phyloP scores from a whole-genome alignment of 495 filamentous ascomycete species.

The Annulohypoxylon moriforme region DNA sequence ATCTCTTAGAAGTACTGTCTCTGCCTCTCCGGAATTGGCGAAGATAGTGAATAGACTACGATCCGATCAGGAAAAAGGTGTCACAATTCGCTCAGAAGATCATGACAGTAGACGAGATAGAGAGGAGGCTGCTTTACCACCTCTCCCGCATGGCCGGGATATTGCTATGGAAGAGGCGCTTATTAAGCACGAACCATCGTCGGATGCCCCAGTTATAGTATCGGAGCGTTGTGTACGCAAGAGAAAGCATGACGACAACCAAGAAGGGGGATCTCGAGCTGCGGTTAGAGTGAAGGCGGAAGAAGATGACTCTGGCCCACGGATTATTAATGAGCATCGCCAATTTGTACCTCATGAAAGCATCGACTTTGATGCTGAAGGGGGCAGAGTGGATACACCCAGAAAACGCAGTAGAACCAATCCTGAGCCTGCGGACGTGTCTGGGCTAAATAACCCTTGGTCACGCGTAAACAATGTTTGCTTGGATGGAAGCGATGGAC shows the following conservation, averaged over 20 bases:
- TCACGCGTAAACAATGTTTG: neutral
- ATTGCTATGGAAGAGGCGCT: conserved; percentile 11
- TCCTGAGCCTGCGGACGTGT: neutral
- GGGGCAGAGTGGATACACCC: conserved; percentile 71
- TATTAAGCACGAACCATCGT: conserved; percentile 58
- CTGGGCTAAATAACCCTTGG: conserved; percentile 8
- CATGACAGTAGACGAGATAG: conserved; percentile 12
- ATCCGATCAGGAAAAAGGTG: neutral
- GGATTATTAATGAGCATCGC: conserved; percentile 48
- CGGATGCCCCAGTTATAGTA: conserved; percentile 57
- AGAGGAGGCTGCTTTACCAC: conserved; percentile 41
- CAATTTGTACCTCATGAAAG: conserved; percentile 63
- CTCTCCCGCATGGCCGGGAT: conserved; percentile 33
- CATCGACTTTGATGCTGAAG: conserved; percentile 80
- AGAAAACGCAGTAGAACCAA: conserved; percentile 57
- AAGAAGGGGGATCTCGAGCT: conserved; percentile 9
- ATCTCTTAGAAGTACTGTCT: neutral
- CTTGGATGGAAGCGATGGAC: neutral
- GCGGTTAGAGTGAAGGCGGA: conserved; percentile 50
- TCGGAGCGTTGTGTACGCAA: conserved; percentile 58
- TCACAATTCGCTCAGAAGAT: neutral
- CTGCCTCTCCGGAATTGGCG: neutral
- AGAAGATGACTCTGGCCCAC: conserved; percentile 50
- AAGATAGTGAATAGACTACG: neutral
- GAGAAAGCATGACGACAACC: conserved; percentile 47